Conservation (phyloP, 1,284 basidiomycete species). For the Melanopsichium pennsylvanicum region DNA sequence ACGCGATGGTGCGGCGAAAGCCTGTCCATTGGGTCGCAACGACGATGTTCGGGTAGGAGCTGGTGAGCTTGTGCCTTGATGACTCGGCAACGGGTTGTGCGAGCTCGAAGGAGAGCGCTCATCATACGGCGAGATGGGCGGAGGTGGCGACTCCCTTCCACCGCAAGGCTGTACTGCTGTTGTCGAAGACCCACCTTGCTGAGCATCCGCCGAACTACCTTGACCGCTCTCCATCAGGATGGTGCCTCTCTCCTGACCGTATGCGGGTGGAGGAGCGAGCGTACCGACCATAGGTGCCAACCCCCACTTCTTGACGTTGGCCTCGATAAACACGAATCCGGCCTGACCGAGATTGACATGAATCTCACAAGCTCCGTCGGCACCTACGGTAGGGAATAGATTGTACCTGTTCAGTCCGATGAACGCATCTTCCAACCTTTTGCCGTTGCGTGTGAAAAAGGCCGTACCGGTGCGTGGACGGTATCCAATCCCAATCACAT, state of each 20-base stretch:
- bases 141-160: slow-evolving; percentile 30
- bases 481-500: slow-evolving; percentile 64
- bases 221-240: slow-evolving; percentile 63
- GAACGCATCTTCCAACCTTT: slow-evolving; percentile 63
- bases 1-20: slow-evolving; percentile 3
- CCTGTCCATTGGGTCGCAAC: slow-evolving; percentile 12
- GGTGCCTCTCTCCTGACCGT: slow-evolving; percentile 64
- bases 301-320: slow-evolving; percentile 66
- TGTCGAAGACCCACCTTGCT: neutral
- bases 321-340: slow-evolving; percentile 66
- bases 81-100: slow-evolving; percentile 2
- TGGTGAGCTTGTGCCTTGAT: slow-evolving; percentile 5
- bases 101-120: slow-evolving; percentile 35
- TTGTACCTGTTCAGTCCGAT: slow-evolving; percentile 62
- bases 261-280: slow-evolving; percentile 63
- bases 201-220: slow-evolving; percentile 31
- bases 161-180: neutral
- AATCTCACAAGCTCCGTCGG: slow-evolving; percentile 61
- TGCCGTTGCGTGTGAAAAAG: slow-evolving; percentile 65
- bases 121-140: slow-evolving; percentile 45
- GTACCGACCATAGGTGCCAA: slow-evolving; percentile 65
- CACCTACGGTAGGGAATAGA: slow-evolving; percentile 63
- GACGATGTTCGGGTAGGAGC: slow-evolving; percentile 33
- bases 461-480: slow-evolving; percentile 63
- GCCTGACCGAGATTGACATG: slow-evolving; percentile 66